These are phyloP conservation scores for Dothistroma pini DNA, from an alignment of 2,329 filamentous ascomycete genomes.

Conservation along the genomic window DNA sequence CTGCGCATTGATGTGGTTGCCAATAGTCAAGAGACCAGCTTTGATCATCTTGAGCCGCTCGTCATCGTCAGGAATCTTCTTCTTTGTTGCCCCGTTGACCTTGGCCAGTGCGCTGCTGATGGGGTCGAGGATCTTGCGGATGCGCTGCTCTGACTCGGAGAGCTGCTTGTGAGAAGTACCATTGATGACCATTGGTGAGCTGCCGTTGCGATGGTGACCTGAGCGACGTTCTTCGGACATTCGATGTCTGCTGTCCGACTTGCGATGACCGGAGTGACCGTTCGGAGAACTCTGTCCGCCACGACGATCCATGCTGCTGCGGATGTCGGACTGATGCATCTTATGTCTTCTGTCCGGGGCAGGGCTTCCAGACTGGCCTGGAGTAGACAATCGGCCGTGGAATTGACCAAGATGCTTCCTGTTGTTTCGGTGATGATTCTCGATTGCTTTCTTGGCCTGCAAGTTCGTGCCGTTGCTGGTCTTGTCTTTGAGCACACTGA, in stretches of 20 bases:
- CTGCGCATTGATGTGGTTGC: slow-evolving; percentile 56
- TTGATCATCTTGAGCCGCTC: slow-evolving; percentile 61
- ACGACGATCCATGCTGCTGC: slow-evolving; percentile 39
- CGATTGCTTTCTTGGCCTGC: slow-evolving; percentile 72
- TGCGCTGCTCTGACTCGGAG: slow-evolving; percentile 49
- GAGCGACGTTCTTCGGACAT: slow-evolving; percentile 49
- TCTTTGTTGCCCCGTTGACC: slow-evolving; percentile 59
- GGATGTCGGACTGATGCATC: slow-evolving; percentile 30
- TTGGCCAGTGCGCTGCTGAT: slow-evolving; percentile 58
- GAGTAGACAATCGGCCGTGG: slow-evolving; percentile 52
- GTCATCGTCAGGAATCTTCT: slow-evolving; percentile 60
- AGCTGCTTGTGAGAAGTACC: slow-evolving; percentile 36
- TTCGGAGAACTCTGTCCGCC: slow-evolving; percentile 43
- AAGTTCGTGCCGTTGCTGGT: slow-evolving; percentile 61
- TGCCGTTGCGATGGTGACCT: slow-evolving; percentile 39
- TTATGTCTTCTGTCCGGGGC: slow-evolving; percentile 49
- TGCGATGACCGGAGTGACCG: slow-evolving; percentile 46
- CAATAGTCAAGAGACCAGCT: slow-evolving; percentile 58
- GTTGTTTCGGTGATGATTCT: slow-evolving; percentile 93
- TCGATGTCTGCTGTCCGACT: slow-evolving; percentile 48
- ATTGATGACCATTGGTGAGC: slow-evolving; percentile 31
- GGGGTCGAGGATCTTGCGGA: slow-evolving; percentile 54
- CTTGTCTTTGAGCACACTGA: slow-evolving; percentile 92
- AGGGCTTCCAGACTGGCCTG: slow-evolving; percentile 67
- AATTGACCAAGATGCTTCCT: slow-evolving; percentile 66